Base-by-base conservation (phyloP, 352 stramenopile genomes). In the Albugo laibachii region DNA sequence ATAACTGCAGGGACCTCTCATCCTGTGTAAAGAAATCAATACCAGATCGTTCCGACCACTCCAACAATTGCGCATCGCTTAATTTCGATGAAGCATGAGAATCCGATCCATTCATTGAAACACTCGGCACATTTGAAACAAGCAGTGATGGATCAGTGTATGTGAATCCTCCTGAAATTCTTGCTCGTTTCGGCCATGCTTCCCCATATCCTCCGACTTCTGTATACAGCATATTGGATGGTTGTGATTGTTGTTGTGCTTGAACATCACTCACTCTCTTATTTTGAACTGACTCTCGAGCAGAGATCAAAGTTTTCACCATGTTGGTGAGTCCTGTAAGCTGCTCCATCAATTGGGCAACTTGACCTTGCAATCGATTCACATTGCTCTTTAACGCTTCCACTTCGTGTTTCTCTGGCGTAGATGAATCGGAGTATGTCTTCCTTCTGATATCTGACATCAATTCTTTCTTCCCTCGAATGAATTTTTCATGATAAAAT, bases 401-500 rank as follows among this genome's bases (percentile, higher is more conserved):
- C 12, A 86, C 69, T 34, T 86, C 74, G 47, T 83, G 71, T 34
- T 76, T 73, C 51, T 86, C 71, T 3, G 74, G 71, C 1, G 74
- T 77, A 4, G 66, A 66, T 8, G 74, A 67, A 53, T 91, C 77
- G 55, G 75, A 85, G 60, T 91, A 91, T 36, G 78, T 91, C 55
- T 91, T 91, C 24, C 78, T 70, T 18, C 75, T 73, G 52, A 95
- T 95, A 53, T 92, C 72, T 1, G 65, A 59, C 62, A 95, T 84
- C 21, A 93, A 66, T 45, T 89, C 66, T 40, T 85, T 65, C n/a
- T 78, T 73, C 11, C 76, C 80, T 39, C 78, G 70, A 36, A 89
- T 49, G 51, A 95, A 95, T 59, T 92, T 87, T 19, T 88, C 75
- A 55, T 95, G 83, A 57, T 89, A 87, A 52, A 95, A 95, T 62